phyloP scores from a whole-genome alignment of 306 rosid species.

The Quercus wislizeni region DNA sequence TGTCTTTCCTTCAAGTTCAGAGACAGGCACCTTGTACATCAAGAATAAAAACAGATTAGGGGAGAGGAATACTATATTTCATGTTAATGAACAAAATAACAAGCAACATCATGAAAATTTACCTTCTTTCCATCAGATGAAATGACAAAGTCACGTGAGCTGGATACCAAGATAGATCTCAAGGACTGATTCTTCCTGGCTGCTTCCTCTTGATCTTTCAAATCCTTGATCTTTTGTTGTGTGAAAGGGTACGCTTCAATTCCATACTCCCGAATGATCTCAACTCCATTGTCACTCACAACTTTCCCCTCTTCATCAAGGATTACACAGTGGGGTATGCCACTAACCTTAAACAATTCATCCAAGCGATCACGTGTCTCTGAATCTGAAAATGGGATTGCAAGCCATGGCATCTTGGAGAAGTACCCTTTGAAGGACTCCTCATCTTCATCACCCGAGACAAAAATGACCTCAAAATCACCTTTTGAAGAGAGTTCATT shows the following conservation, averaged over 20 bases:
- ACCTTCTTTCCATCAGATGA: constrained; percentile 57
- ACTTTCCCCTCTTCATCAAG: constrained; percentile 55
- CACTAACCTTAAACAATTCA: constrained; percentile 47
- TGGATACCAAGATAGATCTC: constrained; percentile 46
- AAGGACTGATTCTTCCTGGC: constrained; percentile 53
- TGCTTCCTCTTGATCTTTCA: constrained; percentile 48
- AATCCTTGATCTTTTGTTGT: constrained; percentile 39
- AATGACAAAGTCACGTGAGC: constrained; percentile 50
- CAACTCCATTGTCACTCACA: constrained; percentile 36
- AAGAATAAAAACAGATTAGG: constrained; percentile 18
- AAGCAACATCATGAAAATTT: constrained; percentile 1
- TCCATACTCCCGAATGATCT: constrained; percentile 44
- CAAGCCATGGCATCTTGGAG: constrained; percentile 83
- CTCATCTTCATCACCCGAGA: constrained; percentile 55
- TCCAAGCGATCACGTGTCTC: constrained; percentile 39
- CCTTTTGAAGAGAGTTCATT: constrained; percentile 42
- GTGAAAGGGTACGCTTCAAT: constrained; percentile 61
- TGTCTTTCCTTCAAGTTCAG: constrained; percentile 70
- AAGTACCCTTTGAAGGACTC: constrained; percentile 54
- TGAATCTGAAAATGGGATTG: constrained; percentile 64
- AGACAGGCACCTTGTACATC: constrained; percentile 41
- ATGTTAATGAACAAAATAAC: neutral
- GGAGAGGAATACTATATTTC: constrained; percentile 8
- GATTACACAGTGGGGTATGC: constrained; percentile 60
- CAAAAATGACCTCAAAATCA: constrained; percentile 59